These are phyloP conservation scores for Knoxia roxburghii DNA, from an alignment of 257 asterid genomes.

Conservation along the genomic window DNA sequence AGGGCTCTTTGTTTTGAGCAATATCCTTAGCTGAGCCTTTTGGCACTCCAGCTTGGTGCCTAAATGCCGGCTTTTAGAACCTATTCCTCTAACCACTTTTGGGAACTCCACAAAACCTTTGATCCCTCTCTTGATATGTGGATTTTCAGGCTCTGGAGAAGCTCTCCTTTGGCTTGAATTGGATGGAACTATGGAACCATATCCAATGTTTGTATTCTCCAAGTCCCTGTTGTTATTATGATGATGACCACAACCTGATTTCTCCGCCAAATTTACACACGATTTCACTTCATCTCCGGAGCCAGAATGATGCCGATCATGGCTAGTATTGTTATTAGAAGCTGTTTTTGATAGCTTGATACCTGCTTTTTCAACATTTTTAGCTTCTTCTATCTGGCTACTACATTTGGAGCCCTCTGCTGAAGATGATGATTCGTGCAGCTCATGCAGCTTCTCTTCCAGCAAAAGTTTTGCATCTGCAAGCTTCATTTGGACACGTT, in stretches of 20 bases:
- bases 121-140: conserved; percentile 75
- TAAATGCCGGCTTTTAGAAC: conserved; percentile 60
- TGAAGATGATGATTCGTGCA: conserved; percentile 12
- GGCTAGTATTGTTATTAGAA: background rate
- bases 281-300: conserved; percentile 17
- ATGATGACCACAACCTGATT: background rate
- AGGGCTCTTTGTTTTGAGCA: conserved; percentile 53
- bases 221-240: too few species aligned
- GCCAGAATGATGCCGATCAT: conserved; percentile 12
- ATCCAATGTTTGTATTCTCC: background rate
- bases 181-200: background rate
- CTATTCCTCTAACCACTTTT: conserved; percentile 58
- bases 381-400: conserved; percentile 3
- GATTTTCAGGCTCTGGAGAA: conserved; percentile 54
- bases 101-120: conserved; percentile 93
- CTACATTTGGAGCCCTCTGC: conserved; percentile 19
- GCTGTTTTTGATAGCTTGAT: background rate
- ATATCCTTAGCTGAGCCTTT: conserved; percentile 66
- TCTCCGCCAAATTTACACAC: conserved; percentile 19
- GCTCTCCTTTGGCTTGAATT: conserved; percentile 24
- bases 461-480: conserved; percentile 51
- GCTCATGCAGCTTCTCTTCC: conserved; percentile 52
- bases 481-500: conserved; percentile 83
- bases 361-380: background rate
- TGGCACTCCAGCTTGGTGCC: conserved; percentile 71